A percentile compares a stretch with the other conserved stretches of the same genome.
These are phyloP conservation scores for Catharanthus roseus DNA, from an alignment of 257 asterid genomes.

Conservation along the genomic window DNA sequence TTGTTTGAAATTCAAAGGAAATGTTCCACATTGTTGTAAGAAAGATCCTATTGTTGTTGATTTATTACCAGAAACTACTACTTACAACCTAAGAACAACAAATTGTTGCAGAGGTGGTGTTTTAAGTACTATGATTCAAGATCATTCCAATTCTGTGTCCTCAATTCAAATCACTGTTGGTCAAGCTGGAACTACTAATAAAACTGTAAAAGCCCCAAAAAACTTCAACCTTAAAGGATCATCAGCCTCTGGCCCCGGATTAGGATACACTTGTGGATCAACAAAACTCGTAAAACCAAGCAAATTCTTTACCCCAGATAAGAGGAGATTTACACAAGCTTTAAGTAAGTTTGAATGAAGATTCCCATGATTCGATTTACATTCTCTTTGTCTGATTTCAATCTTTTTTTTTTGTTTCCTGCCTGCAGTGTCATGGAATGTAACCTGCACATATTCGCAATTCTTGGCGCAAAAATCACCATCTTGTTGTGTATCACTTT, in stretches of 20 bases:
- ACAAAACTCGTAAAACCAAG: slow-evolving; percentile 34
- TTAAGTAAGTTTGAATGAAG: slow-evolving; percentile 58
- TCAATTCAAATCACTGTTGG: slow-evolving; percentile 47
- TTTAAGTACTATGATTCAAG: slow-evolving; percentile 43
- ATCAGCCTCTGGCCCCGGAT: no score
- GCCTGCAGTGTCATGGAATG: slow-evolving; percentile 49
- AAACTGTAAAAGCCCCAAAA: slow-evolving; percentile 38
- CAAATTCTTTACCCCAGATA: slow-evolving; percentile 31
- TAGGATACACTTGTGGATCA: slow-evolving; percentile 53
- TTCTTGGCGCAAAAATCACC: slow-evolving; percentile 41
- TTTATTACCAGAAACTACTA: slow-evolving; percentile 41
- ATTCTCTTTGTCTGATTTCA: no score
- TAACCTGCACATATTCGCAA: slow-evolving; percentile 51
- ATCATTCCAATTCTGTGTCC: slow-evolving; percentile 30
- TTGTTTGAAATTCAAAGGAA: slow-evolving; percentile 41
- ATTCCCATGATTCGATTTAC: no score
- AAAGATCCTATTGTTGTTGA: slow-evolving; percentile 40
- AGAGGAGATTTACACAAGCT: slow-evolving; percentile 52
- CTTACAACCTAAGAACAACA: slow-evolving; percentile 42
- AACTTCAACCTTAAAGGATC: slow-evolving; percentile 41
- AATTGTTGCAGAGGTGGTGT: slow-evolving; percentile 62
- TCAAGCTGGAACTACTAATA: slow-evolving; percentile 39
- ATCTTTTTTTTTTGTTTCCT: background rate
- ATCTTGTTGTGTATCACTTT: slow-evolving; percentile 46
- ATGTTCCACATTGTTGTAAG: slow-evolving; percentile 49